Evolutionary conservation across 345 rosid species (phyloP).

Genomic region (Camelina neglecta): DNA sequence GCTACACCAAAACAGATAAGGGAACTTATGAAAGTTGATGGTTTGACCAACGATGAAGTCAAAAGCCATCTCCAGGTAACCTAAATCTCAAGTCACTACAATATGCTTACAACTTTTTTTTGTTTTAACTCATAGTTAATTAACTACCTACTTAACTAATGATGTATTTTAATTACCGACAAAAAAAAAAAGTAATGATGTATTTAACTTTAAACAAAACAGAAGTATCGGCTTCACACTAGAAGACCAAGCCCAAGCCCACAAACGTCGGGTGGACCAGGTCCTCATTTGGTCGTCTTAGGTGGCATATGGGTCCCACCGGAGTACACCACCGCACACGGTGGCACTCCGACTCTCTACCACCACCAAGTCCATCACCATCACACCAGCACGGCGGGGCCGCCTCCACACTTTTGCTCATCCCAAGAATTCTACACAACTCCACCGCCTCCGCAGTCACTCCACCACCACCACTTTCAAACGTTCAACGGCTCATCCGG

Average conservation of each 20-base stretch:
- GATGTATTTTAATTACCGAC: not conserved
- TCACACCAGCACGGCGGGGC: conserved; percentile 47
- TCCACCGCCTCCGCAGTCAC: conserved; percentile 42
- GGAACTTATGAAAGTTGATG: conserved; percentile 98
- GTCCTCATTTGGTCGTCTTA: conserved; percentile 80
- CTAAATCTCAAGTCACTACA: conserved; percentile 33
- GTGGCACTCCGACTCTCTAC: conserved; percentile 60
- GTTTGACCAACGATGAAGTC: conserved; percentile 99
- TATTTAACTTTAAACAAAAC: conserved; percentile 26
- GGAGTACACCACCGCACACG: conserved; percentile 77
- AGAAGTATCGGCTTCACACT: conserved; percentile 98
- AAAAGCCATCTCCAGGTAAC: conserved; percentile 99
- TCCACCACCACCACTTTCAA: conserved; percentile 63
- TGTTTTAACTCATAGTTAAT: not conserved
- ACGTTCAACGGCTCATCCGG: conserved; percentile 50
- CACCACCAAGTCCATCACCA: conserved; percentile 55
- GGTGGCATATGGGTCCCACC: conserved; percentile 97
- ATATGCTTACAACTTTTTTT: conserved; percentile 19
- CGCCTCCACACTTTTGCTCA: conserved; percentile 73
- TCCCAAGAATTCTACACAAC: conserved; percentile 76
- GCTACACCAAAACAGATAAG: conserved; percentile 99
- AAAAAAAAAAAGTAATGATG: not conserved
- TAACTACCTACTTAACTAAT: not conserved
- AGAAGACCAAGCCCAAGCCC: conserved; percentile 96
- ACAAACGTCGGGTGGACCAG: conserved; percentile 62